These are phyloP conservation scores for Boletus fagicola DNA, from an alignment of 768 basidiomycete species.

Conservation along the genomic window DNA sequence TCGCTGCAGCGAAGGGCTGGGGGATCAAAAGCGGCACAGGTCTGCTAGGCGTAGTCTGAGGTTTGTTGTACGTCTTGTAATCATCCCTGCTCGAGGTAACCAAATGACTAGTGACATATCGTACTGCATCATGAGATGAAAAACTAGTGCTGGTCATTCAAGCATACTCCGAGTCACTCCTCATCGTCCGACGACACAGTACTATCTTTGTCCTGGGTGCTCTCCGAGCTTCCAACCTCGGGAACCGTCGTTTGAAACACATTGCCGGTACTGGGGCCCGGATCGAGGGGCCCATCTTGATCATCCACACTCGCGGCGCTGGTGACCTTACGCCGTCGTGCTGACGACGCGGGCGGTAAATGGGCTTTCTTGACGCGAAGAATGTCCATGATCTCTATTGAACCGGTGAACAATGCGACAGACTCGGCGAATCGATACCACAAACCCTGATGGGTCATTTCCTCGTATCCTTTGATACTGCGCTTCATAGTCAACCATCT, in stretches of 20 bases:
- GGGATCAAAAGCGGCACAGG: conserved; percentile 65
- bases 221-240: conserved; percentile 15
- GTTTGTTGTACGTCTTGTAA: neutral
- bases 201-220: conserved; percentile 13
- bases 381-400: conserved; percentile 77
- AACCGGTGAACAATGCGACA: conserved; percentile 9
- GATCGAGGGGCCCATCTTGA: conserved; percentile 30
- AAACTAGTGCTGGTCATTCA: neutral
- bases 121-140: conserved; percentile 2
- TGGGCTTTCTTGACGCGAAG: conserved; percentile 71
- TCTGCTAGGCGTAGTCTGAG: conserved; percentile 62
- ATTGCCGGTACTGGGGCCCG: conserved; percentile 15
- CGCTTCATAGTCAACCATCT: conserved; percentile 81
- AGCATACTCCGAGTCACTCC: conserved; percentile 6
- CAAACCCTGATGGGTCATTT: conserved; percentile 77
- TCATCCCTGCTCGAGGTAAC: neutral
- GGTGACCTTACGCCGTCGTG: conserved; percentile 48
- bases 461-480: conserved; percentile 70
- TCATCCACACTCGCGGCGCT: conserved; percentile 52
- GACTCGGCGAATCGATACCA: conserved; percentile 1
- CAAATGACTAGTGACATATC: neutral
- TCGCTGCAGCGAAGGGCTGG: conserved; percentile 68
- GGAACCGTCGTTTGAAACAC: conserved; percentile 27
- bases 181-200: conserved; percentile 22
- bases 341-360: conserved; percentile 40